These are phyloP conservation scores for Hericium alpestre DNA, from an alignment of 768 basidiomycete genomes.

Conservation along the genomic window DNA sequence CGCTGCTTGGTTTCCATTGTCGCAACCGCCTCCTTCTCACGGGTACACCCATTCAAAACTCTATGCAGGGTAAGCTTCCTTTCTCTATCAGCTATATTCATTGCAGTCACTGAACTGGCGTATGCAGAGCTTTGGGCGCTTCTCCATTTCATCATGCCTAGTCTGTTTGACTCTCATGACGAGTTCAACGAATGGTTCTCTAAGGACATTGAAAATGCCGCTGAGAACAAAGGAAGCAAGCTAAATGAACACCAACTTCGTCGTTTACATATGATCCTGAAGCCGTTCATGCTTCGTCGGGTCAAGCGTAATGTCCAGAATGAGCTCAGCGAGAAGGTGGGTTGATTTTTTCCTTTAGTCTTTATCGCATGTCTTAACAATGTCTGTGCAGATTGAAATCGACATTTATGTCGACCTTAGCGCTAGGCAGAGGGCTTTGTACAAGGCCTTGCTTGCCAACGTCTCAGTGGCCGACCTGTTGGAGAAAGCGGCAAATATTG, in stretches of 20 bases:
- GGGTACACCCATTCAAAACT: conserved; percentile 98
- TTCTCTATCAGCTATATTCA: background rate
- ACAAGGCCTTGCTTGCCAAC: conserved; percentile 81
- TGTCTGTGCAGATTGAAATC: conserved; percentile 73
- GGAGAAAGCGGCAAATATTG: conserved; percentile 84
- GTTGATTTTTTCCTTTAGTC: conserved; percentile 3
- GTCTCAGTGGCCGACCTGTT: conserved; percentile 92
- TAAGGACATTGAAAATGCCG: conserved; percentile 94
- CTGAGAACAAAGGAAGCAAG: conserved; percentile 82
- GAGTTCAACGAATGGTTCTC: conserved; percentile 99
- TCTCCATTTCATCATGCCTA: conserved; percentile 99
- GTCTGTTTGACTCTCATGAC: conserved; percentile 95
- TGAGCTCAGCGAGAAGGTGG: conserved; percentile 94
- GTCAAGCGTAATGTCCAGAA: conserved; percentile 99
- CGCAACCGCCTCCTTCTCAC: conserved; percentile 90
- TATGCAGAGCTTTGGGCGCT: conserved; percentile 88
- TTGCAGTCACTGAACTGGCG: background rate
- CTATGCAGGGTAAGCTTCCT: conserved; percentile 78
- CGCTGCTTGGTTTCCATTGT: conserved; percentile 88
- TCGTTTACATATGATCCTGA: conserved; percentile 95
- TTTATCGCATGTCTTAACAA: background rate
- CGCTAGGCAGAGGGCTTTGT: conserved; percentile 82
- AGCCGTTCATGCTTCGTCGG: conserved; percentile 96
- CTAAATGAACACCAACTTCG: conserved; percentile 92
- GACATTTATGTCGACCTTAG: conserved; percentile 93